phyloP scores from a whole-genome alignment of 805 yeast genomes.

The Candida ponderosae region DNA sequence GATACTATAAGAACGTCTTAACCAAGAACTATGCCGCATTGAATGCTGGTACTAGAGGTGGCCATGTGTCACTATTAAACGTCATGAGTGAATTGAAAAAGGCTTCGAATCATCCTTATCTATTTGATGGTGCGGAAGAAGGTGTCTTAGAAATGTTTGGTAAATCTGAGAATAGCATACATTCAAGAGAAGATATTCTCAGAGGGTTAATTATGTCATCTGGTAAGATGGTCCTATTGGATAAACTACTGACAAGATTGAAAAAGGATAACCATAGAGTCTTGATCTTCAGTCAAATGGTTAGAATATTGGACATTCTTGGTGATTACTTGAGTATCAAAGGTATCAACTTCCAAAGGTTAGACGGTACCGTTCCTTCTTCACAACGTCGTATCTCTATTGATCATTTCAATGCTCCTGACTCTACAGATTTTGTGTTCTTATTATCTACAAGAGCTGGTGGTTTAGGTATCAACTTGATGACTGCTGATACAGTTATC shows the following conservation, averaged over 20 bases:
- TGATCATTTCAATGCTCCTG: slow-evolving; percentile 94
- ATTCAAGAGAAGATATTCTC: slow-evolving; percentile 69
- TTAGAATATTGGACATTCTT: slow-evolving; percentile 85
- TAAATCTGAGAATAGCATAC: slow-evolving; percentile 29
- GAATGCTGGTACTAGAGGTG: slow-evolving; percentile 72
- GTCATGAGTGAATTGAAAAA: slow-evolving; percentile 94
- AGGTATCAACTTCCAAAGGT: slow-evolving; percentile 82
- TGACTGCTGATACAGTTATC: slow-evolving; percentile 99
- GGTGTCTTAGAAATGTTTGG: slow-evolving; percentile 64
- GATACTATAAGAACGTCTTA: slow-evolving; percentile 87
- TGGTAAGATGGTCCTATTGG: slow-evolving; percentile 95
- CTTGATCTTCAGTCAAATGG: slow-evolving; percentile 95
- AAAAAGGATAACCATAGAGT: slow-evolving; percentile 95
- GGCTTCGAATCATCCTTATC: slow-evolving; percentile 94
- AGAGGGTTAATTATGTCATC: slow-evolving; percentile 95
- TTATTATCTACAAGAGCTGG: slow-evolving; percentile 95
- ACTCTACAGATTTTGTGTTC: slow-evolving; percentile 85
- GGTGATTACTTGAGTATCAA: slow-evolving; percentile 89
- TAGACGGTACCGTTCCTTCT: slow-evolving; percentile 96
- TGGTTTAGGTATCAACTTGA: slow-evolving; percentile 94
- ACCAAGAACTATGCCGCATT: slow-evolving; percentile 89
- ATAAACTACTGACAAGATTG: slow-evolving; percentile 76
- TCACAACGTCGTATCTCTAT: slow-evolving; percentile 89
- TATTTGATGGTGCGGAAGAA: slow-evolving; percentile 90
- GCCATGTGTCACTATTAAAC: slow-evolving; percentile 77